Base-by-base conservation (phyloP, 2,329 filamentous ascomycete genomes). In the Fusarium neocosmosporiellum region DNA sequence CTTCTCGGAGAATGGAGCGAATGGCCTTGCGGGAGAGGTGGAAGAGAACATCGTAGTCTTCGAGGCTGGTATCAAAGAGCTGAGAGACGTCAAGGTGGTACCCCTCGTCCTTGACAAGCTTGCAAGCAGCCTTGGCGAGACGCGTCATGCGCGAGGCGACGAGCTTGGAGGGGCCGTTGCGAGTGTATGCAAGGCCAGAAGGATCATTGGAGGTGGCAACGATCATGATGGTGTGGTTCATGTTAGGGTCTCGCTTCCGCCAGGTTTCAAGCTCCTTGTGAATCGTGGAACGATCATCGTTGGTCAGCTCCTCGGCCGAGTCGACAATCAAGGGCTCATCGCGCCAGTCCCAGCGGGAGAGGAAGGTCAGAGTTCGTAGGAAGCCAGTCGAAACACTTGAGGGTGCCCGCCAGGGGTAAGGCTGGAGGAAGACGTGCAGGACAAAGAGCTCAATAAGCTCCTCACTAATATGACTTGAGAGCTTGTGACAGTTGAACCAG, bases 301-400 rank as follows among this genome's bases (percentile, higher is more conserved):
- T 82, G 9, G 88, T 88, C 78, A 97, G 86, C 16, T 90, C 88
- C 68, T 87, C 88, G 13, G 90, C 88, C 7, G 82, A 80, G 80
- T 98, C 94, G 29, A 98, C 87, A 36, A 98, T 87, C 34, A 98
- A 86, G 2, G 96, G 93, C 61, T 95, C 92, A 9, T 91, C 87
- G 31, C 93, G 90, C 96, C 96, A 99, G 80, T 98, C 94, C 95
- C 96, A 99, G 46, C 91, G 88, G 1, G 95, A 90, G 16, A 99
- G 86, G 80, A 96, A 93, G 34, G 92, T 85, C 2, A 99, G 85
- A 1, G 94, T 93, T 24, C 95, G 91, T 31, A 97, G 83, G 79
- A 99, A 96, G 6, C 94, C 96, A 0, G 92, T 92, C 75, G 91
- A 91, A 11, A 92, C 87, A 75, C 92, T 96, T 0, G 93, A 92